Percentiles rank a stretch among this genome's conserved stretches.
Conservation (phyloP, 164 flowering plant species). For the Chimonanthus salicifolius region DNA sequence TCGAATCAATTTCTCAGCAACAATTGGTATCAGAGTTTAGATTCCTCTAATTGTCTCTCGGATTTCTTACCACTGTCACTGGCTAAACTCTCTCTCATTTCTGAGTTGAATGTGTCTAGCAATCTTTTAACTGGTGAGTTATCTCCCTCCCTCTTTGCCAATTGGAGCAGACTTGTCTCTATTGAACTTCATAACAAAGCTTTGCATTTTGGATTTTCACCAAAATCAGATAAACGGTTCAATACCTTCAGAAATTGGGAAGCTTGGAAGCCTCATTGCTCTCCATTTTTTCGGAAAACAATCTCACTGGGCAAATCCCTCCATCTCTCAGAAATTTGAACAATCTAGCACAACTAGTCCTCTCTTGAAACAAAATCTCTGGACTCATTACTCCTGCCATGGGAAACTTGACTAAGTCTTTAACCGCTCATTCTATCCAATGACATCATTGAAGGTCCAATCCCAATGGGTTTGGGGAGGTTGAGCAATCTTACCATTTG, state of each 20-base stretch:
- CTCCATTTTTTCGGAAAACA: too few species aligned
- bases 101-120: slow-evolving; percentile 14
- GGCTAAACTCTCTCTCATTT: slow-evolving; percentile 19
- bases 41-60: slow-evolving; percentile 8
- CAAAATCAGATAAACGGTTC: slow-evolving; percentile 14
- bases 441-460: too few species aligned
- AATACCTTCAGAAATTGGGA: slow-evolving; percentile 15
- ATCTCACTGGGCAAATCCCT: slow-evolving; percentile 5
- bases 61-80: slow-evolving; percentile 23
- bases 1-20: too few species aligned
- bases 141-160: slow-evolving; percentile 16
- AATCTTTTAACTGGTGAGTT: slow-evolving; percentile 15
- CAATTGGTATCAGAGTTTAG: too few species aligned
- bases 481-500: too few species aligned
- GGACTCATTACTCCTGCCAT: background rate
- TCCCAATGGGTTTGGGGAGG: too few species aligned
- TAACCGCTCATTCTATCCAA: too few species aligned
- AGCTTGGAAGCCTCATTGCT: slow-evolving; percentile 1
- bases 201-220: too few species aligned
- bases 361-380: background rate
- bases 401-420: background rate
- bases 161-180: slow-evolving; percentile 7
- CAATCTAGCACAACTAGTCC: slow-evolving; percentile 1
- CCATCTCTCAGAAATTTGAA: slow-evolving; percentile 15
- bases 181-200: too few species aligned